Conservation (phyloP, 345 rosid species). For the Arabis alpina region DNA sequence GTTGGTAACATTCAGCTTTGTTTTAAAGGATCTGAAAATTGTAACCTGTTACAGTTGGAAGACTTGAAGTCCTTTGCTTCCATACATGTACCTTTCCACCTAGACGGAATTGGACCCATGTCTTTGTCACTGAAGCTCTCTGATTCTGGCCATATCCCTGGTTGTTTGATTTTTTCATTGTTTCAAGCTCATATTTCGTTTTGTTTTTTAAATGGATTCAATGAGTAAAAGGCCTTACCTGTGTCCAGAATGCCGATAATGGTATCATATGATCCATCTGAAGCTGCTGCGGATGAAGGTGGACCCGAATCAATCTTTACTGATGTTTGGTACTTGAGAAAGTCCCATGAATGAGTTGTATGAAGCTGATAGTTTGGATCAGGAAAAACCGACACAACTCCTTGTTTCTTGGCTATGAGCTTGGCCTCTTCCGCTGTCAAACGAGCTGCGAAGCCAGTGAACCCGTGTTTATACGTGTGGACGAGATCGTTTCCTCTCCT, state of each 20-base stretch:
- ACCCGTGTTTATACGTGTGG: conserved; percentile 59
- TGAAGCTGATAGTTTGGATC: conserved; percentile 67
- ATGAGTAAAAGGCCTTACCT: conserved; percentile 44
- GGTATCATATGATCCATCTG: conserved; percentile 49
- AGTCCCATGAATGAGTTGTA: conserved; percentile 97
- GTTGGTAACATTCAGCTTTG: background rate
- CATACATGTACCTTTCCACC: conserved; percentile 82
- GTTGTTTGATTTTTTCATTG: conserved; percentile 18
- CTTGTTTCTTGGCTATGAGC: conserved; percentile 55
- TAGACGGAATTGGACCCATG: conserved; percentile 59
- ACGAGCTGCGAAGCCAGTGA: conserved; percentile 83
- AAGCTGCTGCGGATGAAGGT: conserved; percentile 46
- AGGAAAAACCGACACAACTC: conserved; percentile 75
- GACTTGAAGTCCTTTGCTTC: conserved; percentile 50
- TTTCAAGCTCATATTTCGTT: background rate
- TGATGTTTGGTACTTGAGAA: conserved; percentile 66
- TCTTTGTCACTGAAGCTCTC: conserved; percentile 72
- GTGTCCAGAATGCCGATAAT: conserved; percentile 79
- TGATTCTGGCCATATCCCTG: conserved; percentile 92
- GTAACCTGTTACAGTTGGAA: conserved; percentile 71
- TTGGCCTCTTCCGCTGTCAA: conserved; percentile 70
- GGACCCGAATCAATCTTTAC: conserved; percentile 51
- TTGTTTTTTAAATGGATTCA: background rate
- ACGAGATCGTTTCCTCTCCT: conserved; percentile 59
- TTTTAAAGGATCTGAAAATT: background rate